These are phyloP conservation scores for Bacterosira constricta DNA, from an alignment of 108 stramenopile species.

Conservation along the genomic window DNA sequence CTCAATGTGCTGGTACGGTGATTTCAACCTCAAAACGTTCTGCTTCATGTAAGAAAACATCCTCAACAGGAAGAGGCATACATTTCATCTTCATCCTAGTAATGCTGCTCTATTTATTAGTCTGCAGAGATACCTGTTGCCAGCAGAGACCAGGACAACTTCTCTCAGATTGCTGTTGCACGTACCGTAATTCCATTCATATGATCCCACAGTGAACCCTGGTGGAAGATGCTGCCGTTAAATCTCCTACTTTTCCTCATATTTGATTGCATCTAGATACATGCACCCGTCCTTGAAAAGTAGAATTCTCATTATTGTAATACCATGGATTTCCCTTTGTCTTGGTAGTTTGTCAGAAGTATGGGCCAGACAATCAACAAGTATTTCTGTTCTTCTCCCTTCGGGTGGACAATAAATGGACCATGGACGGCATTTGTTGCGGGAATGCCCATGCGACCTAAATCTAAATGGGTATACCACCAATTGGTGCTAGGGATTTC, in stretches of 20 bases:
- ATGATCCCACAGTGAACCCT: slow-evolving; percentile 22
- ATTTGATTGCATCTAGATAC: neutral
- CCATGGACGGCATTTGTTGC: slow-evolving; percentile 16
- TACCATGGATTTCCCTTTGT: neutral
- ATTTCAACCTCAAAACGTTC: slow-evolving; percentile 14
- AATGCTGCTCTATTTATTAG: slow-evolving; percentile 15
- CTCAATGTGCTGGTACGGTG: slow-evolving; percentile 6
- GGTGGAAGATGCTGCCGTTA: slow-evolving; percentile 14
- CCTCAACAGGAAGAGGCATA: slow-evolving; percentile 10
- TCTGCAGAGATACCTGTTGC: slow-evolving; percentile 4
- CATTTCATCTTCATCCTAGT: slow-evolving; percentile 9
- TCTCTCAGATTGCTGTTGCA: slow-evolving; percentile 28
- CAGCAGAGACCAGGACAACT: slow-evolving; percentile 14
- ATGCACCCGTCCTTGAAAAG: slow-evolving; percentile 26
- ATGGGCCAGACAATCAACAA: no score
- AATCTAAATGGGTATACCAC: slow-evolving; percentile 13
- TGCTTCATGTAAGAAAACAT: slow-evolving; percentile 4
- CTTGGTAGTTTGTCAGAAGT: no score
- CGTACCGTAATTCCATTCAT: slow-evolving; percentile 11
- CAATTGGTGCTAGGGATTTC: slow-evolving; percentile 19
- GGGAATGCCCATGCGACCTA: slow-evolving; percentile 4
- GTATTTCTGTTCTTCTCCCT: slow-evolving; percentile 2
- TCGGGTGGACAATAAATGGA: slow-evolving; percentile 34
- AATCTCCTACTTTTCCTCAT: neutral
- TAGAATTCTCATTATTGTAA: slow-evolving; percentile 27